Evolutionary conservation across 495 filamentous ascomycete species (phyloP).

Genomic region (Penicillium canariense): DNA sequence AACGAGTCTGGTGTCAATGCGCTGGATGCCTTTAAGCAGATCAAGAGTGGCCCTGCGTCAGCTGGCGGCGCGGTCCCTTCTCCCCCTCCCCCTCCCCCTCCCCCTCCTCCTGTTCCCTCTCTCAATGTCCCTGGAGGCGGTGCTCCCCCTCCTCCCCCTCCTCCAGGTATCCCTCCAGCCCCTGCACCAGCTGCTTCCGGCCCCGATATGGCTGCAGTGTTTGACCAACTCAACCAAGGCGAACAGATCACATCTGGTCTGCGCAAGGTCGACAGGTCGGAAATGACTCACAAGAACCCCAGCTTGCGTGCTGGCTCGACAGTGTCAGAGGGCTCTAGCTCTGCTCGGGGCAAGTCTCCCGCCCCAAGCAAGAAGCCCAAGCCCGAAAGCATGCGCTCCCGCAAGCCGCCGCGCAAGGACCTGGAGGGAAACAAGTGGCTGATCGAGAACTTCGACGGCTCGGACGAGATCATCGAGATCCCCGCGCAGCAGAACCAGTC

Average conservation of each 20-base stretch:
- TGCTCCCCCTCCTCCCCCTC: conserved; percentile 80
- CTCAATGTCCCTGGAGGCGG: conserved; percentile 54
- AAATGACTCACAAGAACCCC: conserved; percentile 99
- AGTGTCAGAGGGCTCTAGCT: conserved; percentile 55
- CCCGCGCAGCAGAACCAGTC: conserved; percentile 79
- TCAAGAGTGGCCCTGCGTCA: conserved; percentile 52
- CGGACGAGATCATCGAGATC: conserved; percentile 68
- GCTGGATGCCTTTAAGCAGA: conserved; percentile 62
- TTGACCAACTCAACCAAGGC: conserved; percentile 86
- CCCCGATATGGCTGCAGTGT: conserved; percentile 76
- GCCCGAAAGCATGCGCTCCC: conserved; percentile 87
- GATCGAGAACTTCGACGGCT: conserved; percentile 88
- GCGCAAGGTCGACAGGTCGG: conserved; percentile 85
- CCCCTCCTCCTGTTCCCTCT: conserved; percentile 57
- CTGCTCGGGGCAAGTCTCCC: conserved; percentile 67
- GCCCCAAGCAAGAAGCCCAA: conserved; percentile 89
- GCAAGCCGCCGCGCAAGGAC: conserved; percentile 89
- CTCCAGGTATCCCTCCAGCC: conserved; percentile 39
- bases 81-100: conserved; percentile 57
- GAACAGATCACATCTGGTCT: conserved; percentile 80
- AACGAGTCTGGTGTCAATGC: conserved; percentile 70
- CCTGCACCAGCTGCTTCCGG: conserved; percentile 31
- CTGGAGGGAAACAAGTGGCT: conserved; percentile 96
- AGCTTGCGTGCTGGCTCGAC: conserved; percentile 69
- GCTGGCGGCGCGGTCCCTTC: conserved; percentile 39